Evolutionary conservation across 768 basidiomycete genomes (phyloP).

Genomic region (Psilocybe tampanensis): DNA sequence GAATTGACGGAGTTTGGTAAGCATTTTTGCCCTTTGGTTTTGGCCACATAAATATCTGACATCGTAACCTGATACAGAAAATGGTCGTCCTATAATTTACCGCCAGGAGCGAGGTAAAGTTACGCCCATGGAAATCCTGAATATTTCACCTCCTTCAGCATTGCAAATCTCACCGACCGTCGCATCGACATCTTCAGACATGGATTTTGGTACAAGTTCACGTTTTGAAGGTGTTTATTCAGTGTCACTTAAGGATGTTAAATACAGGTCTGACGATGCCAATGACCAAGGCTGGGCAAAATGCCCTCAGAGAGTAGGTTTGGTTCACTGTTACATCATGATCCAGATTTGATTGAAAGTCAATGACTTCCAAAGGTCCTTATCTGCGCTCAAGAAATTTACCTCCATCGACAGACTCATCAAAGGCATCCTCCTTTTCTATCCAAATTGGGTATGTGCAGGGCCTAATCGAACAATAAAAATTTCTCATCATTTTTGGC

Average conservation of each 20-base stretch:
- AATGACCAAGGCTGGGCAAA: not conserved
- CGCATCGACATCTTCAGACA: not conserved
- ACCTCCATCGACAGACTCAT: slow-evolving; percentile 3
- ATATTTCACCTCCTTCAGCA: not conserved
- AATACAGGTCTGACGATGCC: not conserved
- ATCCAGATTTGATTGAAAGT: not conserved
- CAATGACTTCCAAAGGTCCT: not conserved
- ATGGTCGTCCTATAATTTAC: not conserved
- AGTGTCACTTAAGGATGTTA: not conserved
- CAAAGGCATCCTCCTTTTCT: slow-evolving; percentile 3
- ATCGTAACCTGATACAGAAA: not conserved
- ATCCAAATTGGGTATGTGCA: slow-evolving; percentile 6
- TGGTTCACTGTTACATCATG: not conserved
- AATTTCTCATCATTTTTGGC: too few relatives aligned
- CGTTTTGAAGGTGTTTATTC: not conserved
- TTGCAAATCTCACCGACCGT: not conserved
- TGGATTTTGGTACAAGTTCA: not conserved
- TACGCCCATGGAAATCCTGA: not conserved
- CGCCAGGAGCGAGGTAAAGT: not conserved
- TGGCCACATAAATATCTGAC: not conserved
- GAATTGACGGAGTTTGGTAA: not conserved
- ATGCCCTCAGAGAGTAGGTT: not conserved
- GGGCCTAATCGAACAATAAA: not conserved
- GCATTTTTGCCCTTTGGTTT: not conserved
- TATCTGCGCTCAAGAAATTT: slow-evolving; percentile 1